These are phyloP conservation scores for Phylloporus sp. DNA, from an alignment of 768 basidiomycete species.

Conservation along the genomic window DNA sequence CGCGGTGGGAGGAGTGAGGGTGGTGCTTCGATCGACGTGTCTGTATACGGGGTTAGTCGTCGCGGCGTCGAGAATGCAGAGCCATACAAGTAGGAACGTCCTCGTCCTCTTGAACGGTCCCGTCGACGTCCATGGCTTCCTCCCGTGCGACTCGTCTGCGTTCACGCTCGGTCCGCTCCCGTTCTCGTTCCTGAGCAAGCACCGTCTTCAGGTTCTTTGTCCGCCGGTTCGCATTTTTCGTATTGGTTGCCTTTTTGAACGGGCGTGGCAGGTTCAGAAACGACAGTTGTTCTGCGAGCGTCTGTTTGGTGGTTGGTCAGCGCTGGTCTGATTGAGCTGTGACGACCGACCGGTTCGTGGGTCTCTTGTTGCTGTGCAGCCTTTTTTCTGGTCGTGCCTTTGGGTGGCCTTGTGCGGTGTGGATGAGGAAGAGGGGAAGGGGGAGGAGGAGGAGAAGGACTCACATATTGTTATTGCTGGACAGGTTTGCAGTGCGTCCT, in stretches of 20 bases:
- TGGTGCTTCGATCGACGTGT: slow-evolving; percentile 78
- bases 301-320: slow-evolving; percentile 37
- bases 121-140: slow-evolving; percentile 57
- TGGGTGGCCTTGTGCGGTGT: slow-evolving; percentile 2
- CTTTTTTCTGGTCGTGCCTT: slow-evolving; percentile 2
- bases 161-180: slow-evolving; percentile 64
- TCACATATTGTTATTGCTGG: too few relatives aligned
- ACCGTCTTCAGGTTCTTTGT: slow-evolving; percentile 80
- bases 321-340: not conserved
- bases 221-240: slow-evolving; percentile 64
- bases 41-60: slow-evolving; percentile 33
- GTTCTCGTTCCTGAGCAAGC: slow-evolving; percentile 71
- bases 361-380: not conserved
- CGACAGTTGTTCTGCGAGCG: slow-evolving; percentile 69
- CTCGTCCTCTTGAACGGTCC: slow-evolving; percentile 46
- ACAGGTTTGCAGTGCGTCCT: too few relatives aligned
- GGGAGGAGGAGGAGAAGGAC: too few relatives aligned
- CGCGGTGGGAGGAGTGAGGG: slow-evolving; percentile 73
- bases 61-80: too few relatives aligned
- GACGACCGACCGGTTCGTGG: too few relatives aligned
- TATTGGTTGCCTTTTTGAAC: slow-evolving; percentile 72
- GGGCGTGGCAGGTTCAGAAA: slow-evolving; percentile 65
- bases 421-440: not conserved
- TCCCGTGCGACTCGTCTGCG: slow-evolving; percentile 45
- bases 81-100: slow-evolving; percentile 68